Evolutionary conservation across 2,329 filamentous ascomycete species (phyloP).

Genomic region (Aspergillus vadensis): DNA sequence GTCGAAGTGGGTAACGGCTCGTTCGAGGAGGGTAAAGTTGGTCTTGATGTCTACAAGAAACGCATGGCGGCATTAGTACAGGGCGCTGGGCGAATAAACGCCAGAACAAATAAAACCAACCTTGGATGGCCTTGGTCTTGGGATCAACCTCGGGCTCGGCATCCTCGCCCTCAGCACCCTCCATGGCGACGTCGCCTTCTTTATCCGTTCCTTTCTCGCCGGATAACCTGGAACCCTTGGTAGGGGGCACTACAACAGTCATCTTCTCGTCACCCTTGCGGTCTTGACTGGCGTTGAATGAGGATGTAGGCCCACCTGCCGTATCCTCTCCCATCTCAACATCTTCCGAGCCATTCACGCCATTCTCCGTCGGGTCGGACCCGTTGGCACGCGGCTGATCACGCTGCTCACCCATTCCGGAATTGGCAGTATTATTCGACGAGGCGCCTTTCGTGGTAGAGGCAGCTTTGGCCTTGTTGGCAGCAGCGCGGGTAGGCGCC

Average conservation of each 20-base stretch:
- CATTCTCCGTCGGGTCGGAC: slow-evolving; percentile 70
- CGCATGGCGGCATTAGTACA: slow-evolving; percentile 12
- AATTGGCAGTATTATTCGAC: slow-evolving; percentile 39
- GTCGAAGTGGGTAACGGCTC: slow-evolving; percentile 90
- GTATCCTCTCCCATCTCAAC: slow-evolving; percentile 70
- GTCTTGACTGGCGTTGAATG: slow-evolving; percentile 62
- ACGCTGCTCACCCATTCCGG: slow-evolving; percentile 66
- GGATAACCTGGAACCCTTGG: slow-evolving; percentile 64
- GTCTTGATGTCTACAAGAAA: slow-evolving; percentile 77
- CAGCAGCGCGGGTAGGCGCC: slow-evolving; percentile 44
- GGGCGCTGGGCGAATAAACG: background rate
- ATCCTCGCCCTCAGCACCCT: slow-evolving; percentile 51
- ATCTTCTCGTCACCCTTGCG: slow-evolving; percentile 76
- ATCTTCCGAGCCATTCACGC: slow-evolving; percentile 66
- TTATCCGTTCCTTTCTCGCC: slow-evolving; percentile 59
- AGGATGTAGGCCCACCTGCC: slow-evolving; percentile 52
- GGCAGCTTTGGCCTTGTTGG: slow-evolving; percentile 42
- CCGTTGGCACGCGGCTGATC: slow-evolving; percentile 70
- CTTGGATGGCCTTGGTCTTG: slow-evolving; percentile 54
- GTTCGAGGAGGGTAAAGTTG: slow-evolving; percentile 89
- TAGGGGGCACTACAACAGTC: slow-evolving; percentile 76
- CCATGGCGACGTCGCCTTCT: slow-evolving; percentile 73
- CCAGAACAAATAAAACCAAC: slow-evolving; percentile 24
- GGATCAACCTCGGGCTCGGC: slow-evolving; percentile 50
- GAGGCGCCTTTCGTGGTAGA: slow-evolving; percentile 36